phyloP scores from a whole-genome alignment of 495 filamentous ascomycete genomes.

The Bryoglossum gracile region DNA sequence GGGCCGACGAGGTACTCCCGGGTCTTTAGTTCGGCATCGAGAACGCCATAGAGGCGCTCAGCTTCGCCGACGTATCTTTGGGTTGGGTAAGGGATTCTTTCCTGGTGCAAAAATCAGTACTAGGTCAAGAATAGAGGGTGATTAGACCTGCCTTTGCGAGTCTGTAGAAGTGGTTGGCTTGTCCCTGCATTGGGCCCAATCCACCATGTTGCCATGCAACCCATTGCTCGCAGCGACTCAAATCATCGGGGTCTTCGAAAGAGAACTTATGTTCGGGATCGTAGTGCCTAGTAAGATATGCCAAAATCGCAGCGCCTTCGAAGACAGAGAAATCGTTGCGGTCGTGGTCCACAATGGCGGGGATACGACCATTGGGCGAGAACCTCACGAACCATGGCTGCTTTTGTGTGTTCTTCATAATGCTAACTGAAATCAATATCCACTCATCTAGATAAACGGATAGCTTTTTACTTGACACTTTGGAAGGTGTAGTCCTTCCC shows the following conservation, averaged over 20 bases:
- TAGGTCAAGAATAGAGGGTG: not conserved
- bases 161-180: conserved; percentile 77
- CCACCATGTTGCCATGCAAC: conserved; percentile 56
- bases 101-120: no score
- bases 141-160: conserved; percentile 48
- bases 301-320: conserved; percentile 69
- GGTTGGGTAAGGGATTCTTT: conserved; percentile 69
- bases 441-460: no score
- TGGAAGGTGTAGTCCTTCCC: conserved; percentile 54
- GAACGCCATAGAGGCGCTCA: conserved; percentile 66
- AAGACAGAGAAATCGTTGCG: conserved; percentile 63
- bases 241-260: conserved; percentile 55
- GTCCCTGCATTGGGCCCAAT: conserved; percentile 81
- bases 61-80: conserved; percentile 75
- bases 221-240: conserved; percentile 66
- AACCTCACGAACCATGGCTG: conserved; percentile 57
- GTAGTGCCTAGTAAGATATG: conserved; percentile 70
- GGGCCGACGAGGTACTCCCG: conserved; percentile 59
- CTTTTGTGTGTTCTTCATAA: conserved; percentile 68
- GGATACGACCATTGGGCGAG: conserved; percentile 85
- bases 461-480: no score
- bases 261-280: conserved; percentile 72
- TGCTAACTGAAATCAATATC: no score
- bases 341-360: conserved; percentile 65
- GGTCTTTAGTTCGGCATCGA: conserved; percentile 56